Base-by-base conservation (phyloP, 805 yeast genomes). In the Candida odintsovae region DNA sequence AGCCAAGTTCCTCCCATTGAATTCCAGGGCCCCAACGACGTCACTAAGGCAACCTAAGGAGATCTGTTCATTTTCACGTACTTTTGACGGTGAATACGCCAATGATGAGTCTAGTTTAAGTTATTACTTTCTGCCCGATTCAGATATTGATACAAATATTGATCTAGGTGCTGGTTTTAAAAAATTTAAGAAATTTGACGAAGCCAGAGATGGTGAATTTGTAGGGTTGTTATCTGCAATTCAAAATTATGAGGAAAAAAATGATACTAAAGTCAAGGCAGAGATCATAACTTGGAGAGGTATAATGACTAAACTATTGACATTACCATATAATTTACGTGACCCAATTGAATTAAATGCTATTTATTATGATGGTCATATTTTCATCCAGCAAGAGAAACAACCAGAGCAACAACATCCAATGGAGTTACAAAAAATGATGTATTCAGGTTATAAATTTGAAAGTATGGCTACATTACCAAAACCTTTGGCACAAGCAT, bases 201-300 rank as follows among this genome's bases (percentile, higher is more conserved):
- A 76, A 29, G 75, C 67, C 13, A 71, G 74, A 40, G 81, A 75
- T 51, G 83, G 83, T 1, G 69, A 78, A 49, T 71, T 90, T 45
- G 72, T 74, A 38, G 79, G 83, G 0, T 66, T 86, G 6, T 64
- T 94, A 35, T 56, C 61, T 25, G 78, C 86, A 1, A 58, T 94
- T 7, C 67, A 71, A 50, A 54, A 67, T 6, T 69, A 77, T 55
- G 98, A 94, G 63, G 63, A 69, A 48, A 51, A 57, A 10, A 59
- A 65, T 18, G 57, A 58, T 16, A 64, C 68, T 6, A 80, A 76
- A 50, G 58, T 77, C 2, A 75, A 76, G 25, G 77, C 78, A 2
- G 86, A 89, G 55, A 75, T 94, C 26, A 70, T 94, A 20, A 82
- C 96, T 0, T 89, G 87, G 76, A 73, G 97, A 55, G 98, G 97